Evolutionary conservation across 306 rosid species (phyloP).

Genomic region (Cucurbita pepo): DNA sequence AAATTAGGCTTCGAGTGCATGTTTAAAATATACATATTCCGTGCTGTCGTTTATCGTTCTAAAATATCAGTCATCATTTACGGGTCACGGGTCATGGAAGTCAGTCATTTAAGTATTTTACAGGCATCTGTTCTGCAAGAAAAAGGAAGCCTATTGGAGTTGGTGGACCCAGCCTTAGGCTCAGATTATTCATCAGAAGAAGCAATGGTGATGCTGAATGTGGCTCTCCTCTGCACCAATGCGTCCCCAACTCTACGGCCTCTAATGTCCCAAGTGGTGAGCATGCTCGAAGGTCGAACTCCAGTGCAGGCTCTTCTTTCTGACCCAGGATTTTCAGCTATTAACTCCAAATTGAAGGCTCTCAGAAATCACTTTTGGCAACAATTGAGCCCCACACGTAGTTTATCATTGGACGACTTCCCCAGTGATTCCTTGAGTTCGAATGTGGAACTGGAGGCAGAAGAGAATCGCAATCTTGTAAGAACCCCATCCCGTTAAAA

Average conservation of each 20-base stretch:
- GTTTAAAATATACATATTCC: not conserved
- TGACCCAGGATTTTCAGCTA: slow-evolving; percentile 58
- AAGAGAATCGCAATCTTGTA: slow-evolving; percentile 20
- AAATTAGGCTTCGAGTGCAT: not conserved
- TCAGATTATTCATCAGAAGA: slow-evolving; percentile 61
- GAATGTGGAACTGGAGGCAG: slow-evolving; percentile 16
- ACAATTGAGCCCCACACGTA: slow-evolving; percentile 42
- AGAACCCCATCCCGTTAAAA: slow-evolving; percentile 14
- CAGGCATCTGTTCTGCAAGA: slow-evolving; percentile 94
- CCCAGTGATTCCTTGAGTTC: slow-evolving; percentile 37
- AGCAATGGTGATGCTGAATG: slow-evolving; percentile 64
- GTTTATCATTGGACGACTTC: slow-evolving; percentile 31
- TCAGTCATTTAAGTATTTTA: slow-evolving; percentile 6
- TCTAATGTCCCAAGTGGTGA: slow-evolving; percentile 69
- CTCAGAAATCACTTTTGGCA: slow-evolving; percentile 78
- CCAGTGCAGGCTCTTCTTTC: slow-evolving; percentile 56
- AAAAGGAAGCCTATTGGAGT: slow-evolving; percentile 64
- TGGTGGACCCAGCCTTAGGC: slow-evolving; percentile 80
- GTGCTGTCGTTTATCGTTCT: not conserved
- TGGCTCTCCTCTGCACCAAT: slow-evolving; percentile 80
- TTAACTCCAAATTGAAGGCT: slow-evolving; percentile 39
- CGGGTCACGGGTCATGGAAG: not conserved
- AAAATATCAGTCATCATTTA: not conserved
- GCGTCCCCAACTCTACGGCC: slow-evolving; percentile 92
- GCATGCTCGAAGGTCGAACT: slow-evolving; percentile 94